Evolutionary conservation across 192 early-diverging fungal genomes (phyloP).

Genomic region (Pecoramyces ruminantium): DNA sequence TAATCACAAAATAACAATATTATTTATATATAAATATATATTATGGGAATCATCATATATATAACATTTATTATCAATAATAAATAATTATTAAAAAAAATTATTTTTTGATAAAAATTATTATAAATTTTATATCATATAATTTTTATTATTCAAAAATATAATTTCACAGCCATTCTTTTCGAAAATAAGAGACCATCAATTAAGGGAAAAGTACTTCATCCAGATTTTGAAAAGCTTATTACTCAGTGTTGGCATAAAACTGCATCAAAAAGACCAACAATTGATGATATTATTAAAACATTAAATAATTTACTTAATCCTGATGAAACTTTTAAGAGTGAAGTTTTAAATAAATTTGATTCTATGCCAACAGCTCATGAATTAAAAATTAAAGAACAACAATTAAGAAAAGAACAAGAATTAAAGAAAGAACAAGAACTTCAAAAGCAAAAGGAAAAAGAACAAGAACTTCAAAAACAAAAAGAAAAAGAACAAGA

Average conservation of each 20-base stretch:
- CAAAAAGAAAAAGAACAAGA: too few relatives aligned
- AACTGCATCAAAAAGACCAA: neutral
- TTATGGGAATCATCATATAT: too few relatives aligned
- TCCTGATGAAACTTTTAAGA: neutral
- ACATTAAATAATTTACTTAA: neutral
- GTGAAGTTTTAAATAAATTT: neutral
- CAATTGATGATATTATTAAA: neutral
- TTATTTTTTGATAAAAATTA: too few relatives aligned
- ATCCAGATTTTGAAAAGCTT: neutral
- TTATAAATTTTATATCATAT: too few relatives aligned
- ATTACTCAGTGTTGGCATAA: neutral
- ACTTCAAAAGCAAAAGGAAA: neutral
- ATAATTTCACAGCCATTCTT: too few relatives aligned
- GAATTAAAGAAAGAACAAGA: neutral
- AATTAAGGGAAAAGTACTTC: neutral
- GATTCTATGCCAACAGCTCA: neutral
- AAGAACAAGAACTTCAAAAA: too few relatives aligned
- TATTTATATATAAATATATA: too few relatives aligned
- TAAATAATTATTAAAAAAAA: too few relatives aligned
- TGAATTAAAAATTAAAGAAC: neutral
- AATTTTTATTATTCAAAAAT: too few relatives aligned
- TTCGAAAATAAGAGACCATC: neutral
- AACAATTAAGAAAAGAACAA: neutral
- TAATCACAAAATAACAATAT: too few relatives aligned
- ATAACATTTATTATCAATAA: too few relatives aligned